These are phyloP conservation scores for Staphylotrichum longicolle DNA, from an alignment of 495 filamentous ascomycete genomes.

Conservation along the genomic window DNA sequence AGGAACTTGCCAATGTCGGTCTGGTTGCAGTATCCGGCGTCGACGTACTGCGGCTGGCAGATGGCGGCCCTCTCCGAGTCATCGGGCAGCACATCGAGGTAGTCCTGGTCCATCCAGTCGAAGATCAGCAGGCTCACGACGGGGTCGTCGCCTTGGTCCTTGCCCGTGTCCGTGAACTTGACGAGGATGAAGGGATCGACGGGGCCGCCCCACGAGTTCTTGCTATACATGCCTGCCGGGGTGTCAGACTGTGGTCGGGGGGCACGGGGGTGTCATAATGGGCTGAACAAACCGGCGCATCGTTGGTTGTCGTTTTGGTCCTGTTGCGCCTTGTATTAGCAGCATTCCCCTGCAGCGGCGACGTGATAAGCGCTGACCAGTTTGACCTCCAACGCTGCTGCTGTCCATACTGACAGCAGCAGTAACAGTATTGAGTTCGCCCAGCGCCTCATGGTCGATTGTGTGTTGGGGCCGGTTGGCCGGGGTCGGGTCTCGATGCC, in stretches of 20 bases:
- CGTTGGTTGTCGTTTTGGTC: constrained; percentile 75
- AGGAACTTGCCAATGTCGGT: constrained; percentile 84
- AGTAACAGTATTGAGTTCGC: constrained; percentile 36
- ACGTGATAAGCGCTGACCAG: constrained; percentile 29
- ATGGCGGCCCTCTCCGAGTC: constrained; percentile 62
- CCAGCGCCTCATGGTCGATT: constrained; percentile 44
- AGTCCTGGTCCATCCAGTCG: constrained; percentile 82
- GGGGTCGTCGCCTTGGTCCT: constrained; percentile 59
- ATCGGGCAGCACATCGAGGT: constrained; percentile 62
- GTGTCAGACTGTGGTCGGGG: constrained; percentile 17
- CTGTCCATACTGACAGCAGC: constrained; percentile 56
- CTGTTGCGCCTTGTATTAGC: constrained; percentile 39
- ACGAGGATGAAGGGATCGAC: constrained; percentile 85
- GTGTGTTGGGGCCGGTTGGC: constrained; percentile 5
- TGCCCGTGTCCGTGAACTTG: constrained; percentile 67
- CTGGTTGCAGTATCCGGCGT: constrained; percentile 65
- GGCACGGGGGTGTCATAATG: constrained; percentile 1
- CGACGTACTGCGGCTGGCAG: constrained; percentile 67
- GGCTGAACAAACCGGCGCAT: constrained; percentile 60
- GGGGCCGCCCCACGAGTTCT: constrained; percentile 81
- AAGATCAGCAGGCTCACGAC: constrained; percentile 86
- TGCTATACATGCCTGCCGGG: constrained; percentile 85
- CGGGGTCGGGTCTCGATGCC: not conserved
- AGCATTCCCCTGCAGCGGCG: not conserved
- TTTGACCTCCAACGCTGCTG: constrained; percentile 63